Conservation (phyloP, 805 yeast species). For the Cyberlindnera euphorbiiphila region DNA sequence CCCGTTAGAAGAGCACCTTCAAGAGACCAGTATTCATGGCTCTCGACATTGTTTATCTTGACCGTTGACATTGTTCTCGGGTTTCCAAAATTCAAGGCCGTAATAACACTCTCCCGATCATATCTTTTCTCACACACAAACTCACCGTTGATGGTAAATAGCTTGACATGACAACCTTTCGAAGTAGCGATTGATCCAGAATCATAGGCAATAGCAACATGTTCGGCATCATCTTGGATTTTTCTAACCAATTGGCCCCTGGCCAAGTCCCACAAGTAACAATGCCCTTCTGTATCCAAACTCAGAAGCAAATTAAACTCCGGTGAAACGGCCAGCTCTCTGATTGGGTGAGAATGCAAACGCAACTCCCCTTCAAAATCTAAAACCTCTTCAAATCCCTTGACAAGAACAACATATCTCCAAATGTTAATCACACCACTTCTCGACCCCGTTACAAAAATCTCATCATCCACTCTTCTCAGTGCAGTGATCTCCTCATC, state of each 20-base stretch:
- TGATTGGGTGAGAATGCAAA: conserved; percentile 52
- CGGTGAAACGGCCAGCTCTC: conserved; percentile 43
- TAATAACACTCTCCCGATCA: conserved; percentile 17
- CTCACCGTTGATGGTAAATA: conserved; percentile 56
- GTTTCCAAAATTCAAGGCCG: conserved; percentile 29
- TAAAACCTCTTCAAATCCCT: conserved; percentile 27
- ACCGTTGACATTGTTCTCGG: conserved; percentile 26
- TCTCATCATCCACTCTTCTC: conserved; percentile 24
- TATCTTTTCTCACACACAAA: conserved; percentile 27
- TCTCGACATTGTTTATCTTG: conserved; percentile 26
- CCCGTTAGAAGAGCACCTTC: conserved; percentile 36
- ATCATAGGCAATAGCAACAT: conserved; percentile 47
- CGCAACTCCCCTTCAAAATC: conserved; percentile 45
- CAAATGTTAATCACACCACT: conserved; percentile 63
- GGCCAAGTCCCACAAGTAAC: conserved; percentile 63
- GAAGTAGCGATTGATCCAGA: conserved; percentile 48
- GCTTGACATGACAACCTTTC: conserved; percentile 25
- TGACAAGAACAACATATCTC: conserved; percentile 29
- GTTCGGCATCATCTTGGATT: conserved; percentile 23
- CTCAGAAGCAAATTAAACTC: conserved; percentile 54
- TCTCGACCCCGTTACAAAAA: conserved; percentile 37
- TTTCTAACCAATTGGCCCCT: conserved; percentile 46
- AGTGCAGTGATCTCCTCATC: conserved; percentile 29
- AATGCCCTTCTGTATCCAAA: conserved; percentile 50
- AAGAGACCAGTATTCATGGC: conserved; percentile 38